Conservation (phyloP, 257 asterid genomes). For the Coffea eugenioides region DNA sequence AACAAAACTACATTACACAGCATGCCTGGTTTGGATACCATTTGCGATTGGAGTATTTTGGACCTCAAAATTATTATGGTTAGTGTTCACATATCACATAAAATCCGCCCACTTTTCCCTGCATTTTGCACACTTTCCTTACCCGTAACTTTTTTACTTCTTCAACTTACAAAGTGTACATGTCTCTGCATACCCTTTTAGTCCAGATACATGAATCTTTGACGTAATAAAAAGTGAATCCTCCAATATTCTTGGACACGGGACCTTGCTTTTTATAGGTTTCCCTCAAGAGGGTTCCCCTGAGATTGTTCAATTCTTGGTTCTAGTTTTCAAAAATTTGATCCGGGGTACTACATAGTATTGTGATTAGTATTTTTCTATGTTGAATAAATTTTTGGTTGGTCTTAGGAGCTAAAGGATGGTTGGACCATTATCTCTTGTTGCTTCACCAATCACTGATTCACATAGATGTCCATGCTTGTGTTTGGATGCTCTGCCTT, state of each 20-base stretch:
- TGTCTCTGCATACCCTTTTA: conserved; percentile 32
- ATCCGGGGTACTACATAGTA: not conserved
- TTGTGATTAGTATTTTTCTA: not conserved
- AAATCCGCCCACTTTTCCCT: not conserved
- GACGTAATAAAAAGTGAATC: conserved; percentile 6
- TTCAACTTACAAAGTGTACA: conserved; percentile 18
- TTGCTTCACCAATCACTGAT: conserved; percentile 54
- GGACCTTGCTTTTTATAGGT: conserved; percentile 5
- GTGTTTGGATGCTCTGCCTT: conserved; percentile 47
- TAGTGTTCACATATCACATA: conserved; percentile 19
- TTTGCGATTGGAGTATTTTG: conserved; percentile 30
- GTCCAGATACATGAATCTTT: conserved; percentile 31
- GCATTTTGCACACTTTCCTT: conserved; percentile 6
- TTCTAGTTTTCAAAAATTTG: not conserved
- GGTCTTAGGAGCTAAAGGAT: conserved; percentile 18
- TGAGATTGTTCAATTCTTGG: conserved; percentile 12
- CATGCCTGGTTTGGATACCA: not conserved
- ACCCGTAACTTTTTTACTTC: conserved; percentile 1
- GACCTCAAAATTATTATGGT: conserved; percentile 55
- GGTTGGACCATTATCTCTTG: conserved; percentile 57
- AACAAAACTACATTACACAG: not conserved
- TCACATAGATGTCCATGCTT: conserved; percentile 43
- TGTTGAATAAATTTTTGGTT: conserved; percentile 9
- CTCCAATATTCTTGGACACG: conserved; percentile 40
- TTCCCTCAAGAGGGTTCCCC: conserved; percentile 23